Conservation (phyloP, 306 rosid species). For the Corylus avellana region DNA sequence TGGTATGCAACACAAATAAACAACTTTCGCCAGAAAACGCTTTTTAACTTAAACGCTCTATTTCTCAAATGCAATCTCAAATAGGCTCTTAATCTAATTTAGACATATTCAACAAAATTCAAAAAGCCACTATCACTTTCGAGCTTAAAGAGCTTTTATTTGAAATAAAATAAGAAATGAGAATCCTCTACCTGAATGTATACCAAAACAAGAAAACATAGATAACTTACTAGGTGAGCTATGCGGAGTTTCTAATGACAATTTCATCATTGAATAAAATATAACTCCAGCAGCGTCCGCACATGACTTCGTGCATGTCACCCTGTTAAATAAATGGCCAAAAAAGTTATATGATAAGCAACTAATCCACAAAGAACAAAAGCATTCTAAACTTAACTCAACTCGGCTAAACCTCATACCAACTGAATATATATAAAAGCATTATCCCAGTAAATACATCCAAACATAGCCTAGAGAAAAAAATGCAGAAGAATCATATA, state of each 20-base stretch:
- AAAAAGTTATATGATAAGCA: constrained; percentile 15
- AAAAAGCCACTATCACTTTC: background rate
- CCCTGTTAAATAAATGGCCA: constrained; percentile 43
- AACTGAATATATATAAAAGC: background rate
- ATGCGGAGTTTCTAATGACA: constrained; percentile 60
- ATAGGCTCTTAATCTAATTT: background rate
- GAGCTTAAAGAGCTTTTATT: background rate
- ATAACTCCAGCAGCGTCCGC: constrained; percentile 94
- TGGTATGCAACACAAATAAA: background rate
- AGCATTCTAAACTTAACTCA: background rate
- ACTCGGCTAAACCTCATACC: background rate
- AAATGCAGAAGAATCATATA: too few relatives aligned
- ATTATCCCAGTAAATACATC: background rate
- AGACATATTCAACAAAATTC: background rate
- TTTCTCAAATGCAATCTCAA: too few relatives aligned
- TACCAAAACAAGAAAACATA: constrained; percentile 7
- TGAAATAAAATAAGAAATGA: constrained; percentile 7
- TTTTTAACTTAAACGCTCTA: too few relatives aligned
- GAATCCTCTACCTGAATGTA: background rate
- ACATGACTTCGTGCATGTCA: constrained; percentile 70
- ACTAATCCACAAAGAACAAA: constrained; percentile 18
- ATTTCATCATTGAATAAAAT: constrained; percentile 79
- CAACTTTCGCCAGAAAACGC: background rate
- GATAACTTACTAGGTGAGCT: constrained; percentile 61
- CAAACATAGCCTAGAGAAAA: background rate